Evolutionary conservation across 176 grass and related monocot genomes (phyloP).

Genomic region (Panicum miliaceum): DNA sequence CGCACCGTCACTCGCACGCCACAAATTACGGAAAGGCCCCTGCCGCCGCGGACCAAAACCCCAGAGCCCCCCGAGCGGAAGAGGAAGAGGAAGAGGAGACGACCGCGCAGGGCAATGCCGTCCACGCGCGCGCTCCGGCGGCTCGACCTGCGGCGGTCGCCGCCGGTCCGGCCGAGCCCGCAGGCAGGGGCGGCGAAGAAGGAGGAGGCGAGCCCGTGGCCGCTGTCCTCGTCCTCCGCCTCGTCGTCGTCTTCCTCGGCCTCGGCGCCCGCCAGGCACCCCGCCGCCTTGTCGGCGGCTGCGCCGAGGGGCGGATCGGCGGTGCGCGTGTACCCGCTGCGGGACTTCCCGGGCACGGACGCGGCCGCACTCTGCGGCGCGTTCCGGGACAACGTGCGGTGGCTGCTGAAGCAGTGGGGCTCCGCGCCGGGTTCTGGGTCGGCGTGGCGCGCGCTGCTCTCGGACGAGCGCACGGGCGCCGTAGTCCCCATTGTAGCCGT

Average conservation of each 20-base stretch:
- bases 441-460: slow-evolving; percentile 62
- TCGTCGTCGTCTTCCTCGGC: slow-evolving; percentile 29
- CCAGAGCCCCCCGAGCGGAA: slow-evolving; percentile 7
- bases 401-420: slow-evolving; percentile 56
- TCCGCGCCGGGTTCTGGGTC: slow-evolving; percentile 26
- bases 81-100: background rate
- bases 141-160: slow-evolving; percentile 18
- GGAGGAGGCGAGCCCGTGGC: slow-evolving; percentile 15
- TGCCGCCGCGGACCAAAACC: slow-evolving; percentile 43
- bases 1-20: background rate
- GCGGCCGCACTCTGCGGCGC: slow-evolving; percentile 56
- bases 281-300: slow-evolving; percentile 15
- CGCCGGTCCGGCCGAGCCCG: background rate
- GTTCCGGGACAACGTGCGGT: slow-evolving; percentile 75
- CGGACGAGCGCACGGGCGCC: slow-evolving; percentile 55
- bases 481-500: slow-evolving; percentile 64
- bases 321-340: slow-evolving; percentile 58
- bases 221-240: background rate
- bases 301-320: slow-evolving; percentile 25
- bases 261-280: background rate
- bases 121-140: slow-evolving; percentile 56
- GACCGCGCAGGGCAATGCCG: slow-evolving; percentile 44
- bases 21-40: slow-evolving; percentile 42
- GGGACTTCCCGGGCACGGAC: slow-evolving; percentile 61
- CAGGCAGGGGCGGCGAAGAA: background rate